These are phyloP conservation scores for Rhynchosporium agropyri DNA, from an alignment of 2,329 filamentous ascomycete species.

Conservation along the genomic window DNA sequence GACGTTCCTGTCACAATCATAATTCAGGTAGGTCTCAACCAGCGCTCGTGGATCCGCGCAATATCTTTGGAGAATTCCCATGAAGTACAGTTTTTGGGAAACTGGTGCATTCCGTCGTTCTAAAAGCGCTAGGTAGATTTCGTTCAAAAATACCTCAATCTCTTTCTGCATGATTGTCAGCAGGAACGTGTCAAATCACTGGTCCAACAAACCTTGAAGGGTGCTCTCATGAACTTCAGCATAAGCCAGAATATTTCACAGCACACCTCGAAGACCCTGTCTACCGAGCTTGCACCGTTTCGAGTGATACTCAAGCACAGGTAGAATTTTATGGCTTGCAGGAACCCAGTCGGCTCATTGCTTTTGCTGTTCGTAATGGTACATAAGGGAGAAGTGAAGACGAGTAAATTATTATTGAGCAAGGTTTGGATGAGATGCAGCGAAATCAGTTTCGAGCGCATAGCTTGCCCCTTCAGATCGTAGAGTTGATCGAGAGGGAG, in stretches of 20 bases:
- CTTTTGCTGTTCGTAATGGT: conserved; percentile 90
- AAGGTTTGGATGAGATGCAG: conserved; percentile 94
- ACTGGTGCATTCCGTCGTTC: conserved; percentile 84
- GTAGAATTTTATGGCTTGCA: conserved; percentile 96
- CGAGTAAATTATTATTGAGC: conserved; percentile 87
- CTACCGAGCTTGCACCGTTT: conserved; percentile 92
- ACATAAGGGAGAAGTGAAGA: conserved; percentile 89
- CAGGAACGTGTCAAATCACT: background rate
- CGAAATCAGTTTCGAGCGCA: conserved; percentile 95
- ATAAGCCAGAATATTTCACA: conserved; percentile 99
- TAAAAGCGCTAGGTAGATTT: conserved; percentile 91
- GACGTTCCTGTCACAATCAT: conserved; percentile 92
- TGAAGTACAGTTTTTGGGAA: conserved; percentile 90
- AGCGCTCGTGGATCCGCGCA: conserved; percentile 84
- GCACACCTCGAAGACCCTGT: conserved; percentile 90
- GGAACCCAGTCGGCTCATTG: conserved; percentile 84
- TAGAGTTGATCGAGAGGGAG: conserved; percentile 88
- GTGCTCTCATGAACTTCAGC: conserved; percentile 88
- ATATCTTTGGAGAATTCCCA: conserved; percentile 81
- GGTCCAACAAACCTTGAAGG: conserved; percentile 74
- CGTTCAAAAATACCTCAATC: conserved; percentile 95
- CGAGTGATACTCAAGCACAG: conserved; percentile 91
- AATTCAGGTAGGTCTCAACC: conserved; percentile 96
- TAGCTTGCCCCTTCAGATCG: conserved; percentile 89
- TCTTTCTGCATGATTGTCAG: conserved; percentile 68